Evolutionary conservation across 2,329 filamentous ascomycete species (phyloP), one percentile per base, ranked within the genome.

Genomic region (Phialophora expanda): DNA sequence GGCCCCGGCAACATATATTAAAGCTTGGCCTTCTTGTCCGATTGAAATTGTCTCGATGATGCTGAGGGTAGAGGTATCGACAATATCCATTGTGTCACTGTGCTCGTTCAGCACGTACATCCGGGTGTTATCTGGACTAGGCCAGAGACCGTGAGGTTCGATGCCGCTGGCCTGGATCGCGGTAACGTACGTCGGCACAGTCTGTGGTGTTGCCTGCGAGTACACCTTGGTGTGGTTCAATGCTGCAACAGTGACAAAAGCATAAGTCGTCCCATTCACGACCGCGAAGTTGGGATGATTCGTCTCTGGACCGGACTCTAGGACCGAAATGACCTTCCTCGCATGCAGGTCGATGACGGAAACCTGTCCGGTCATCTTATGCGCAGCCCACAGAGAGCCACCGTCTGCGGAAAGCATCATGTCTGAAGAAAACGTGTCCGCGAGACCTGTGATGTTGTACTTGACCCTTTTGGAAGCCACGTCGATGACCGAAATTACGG

Each of bases 221-320:
- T 22, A 56, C 30, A 56, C 55, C 17, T 56, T 56, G 14, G 55
- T 56, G 30, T 56, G 30, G 55, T 56, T 56, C 28, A 14, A 22
- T 32, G 55, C 55, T n/a, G 28, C 55, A 9, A 56, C 55, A 11
- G 55, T 56, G 32, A 22, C 24, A 22, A 56, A 56, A 12, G 38
- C 55, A 24, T 56, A 34, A 34, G 55, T 56, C 34, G 55, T 38
- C 22, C 55, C 55, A 34, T 56, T 56, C n/a, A 56, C 30, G 4
- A 56, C 55, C 4, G 55, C 55, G n/a, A 56, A 56, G 22, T 56
- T 56, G 55, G 34, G 30, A 26, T 56, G 55, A 17, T 56, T 56
- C 32, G 26, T 14, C 55, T 56, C 55, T 14, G n/a, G 30, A 14
- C 55, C 55, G 17, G 34, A 14, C 12, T 22, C n/a, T 9, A 56